phyloP scores from a whole-genome alignment of 2,329 filamentous ascomycete genomes.

The Aspergillus hortae region DNA sequence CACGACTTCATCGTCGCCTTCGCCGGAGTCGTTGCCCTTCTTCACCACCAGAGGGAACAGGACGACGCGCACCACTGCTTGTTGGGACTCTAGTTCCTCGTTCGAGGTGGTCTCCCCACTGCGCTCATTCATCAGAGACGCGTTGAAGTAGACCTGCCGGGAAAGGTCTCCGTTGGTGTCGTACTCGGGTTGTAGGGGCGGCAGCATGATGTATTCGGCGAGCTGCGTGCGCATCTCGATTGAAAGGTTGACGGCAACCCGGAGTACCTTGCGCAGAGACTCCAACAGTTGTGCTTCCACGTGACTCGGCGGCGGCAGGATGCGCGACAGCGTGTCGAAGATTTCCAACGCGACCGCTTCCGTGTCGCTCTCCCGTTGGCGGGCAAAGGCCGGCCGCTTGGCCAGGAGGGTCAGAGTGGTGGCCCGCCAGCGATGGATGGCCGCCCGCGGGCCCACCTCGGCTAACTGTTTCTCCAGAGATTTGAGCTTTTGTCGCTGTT shows the following conservation, averaged over 20 bases:
- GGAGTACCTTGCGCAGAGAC: conserved; percentile 82
- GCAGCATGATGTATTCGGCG: conserved; percentile 98
- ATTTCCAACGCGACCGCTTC: conserved; percentile 94
- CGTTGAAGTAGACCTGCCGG: conserved; percentile 86
- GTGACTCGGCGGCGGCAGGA: conserved; percentile 82
- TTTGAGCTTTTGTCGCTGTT: conserved; percentile 97
- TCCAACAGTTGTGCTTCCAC: conserved; percentile 76
- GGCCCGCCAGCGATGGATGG: conserved; percentile 96
- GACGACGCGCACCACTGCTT: conserved; percentile 81
- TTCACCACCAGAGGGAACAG: conserved; percentile 96
- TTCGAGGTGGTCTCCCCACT: conserved; percentile 68
- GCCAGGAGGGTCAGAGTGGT: conserved; percentile 88
- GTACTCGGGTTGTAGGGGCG: conserved; percentile 90
- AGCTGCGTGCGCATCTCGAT: conserved; percentile 97
- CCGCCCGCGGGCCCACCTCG: conserved; percentile 80
- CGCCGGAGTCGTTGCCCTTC: conserved; percentile 83
- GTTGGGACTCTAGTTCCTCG: conserved; percentile 72
- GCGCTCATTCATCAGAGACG: conserved; percentile 90
- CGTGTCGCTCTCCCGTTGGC: conserved; percentile 82
- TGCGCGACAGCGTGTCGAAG: conserved; percentile 74
- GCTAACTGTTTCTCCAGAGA: conserved; percentile 85
- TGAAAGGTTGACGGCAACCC: conserved; percentile 81
- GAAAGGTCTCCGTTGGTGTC: conserved; percentile 87
- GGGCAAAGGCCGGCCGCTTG: conserved; percentile 72
- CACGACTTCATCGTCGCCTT: conserved; percentile 90